These are phyloP conservation scores for Fusarium xyrophilum DNA, from an alignment of 2,329 filamentous ascomycete species.

Conservation along the genomic window DNA sequence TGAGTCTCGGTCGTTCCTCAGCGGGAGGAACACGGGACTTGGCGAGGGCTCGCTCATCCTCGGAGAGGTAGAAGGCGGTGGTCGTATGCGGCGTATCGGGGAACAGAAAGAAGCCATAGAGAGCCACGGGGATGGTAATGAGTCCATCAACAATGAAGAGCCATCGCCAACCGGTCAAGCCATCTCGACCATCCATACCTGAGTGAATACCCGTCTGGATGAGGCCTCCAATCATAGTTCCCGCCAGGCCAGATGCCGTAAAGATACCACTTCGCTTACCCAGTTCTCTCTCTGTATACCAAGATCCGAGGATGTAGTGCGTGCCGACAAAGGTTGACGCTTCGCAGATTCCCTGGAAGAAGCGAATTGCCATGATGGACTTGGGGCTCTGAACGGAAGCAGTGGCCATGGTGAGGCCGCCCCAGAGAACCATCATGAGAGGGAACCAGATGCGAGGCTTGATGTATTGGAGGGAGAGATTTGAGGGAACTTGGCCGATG, in stretches of 20 bases:
- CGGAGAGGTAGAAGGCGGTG: constrained; percentile 52
- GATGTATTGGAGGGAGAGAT: constrained; percentile 68
- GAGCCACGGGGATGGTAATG: constrained; percentile 48
- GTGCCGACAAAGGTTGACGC: constrained; percentile 51
- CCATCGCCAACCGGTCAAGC: constrained; percentile 71
- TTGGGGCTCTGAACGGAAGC: constrained; percentile 49
- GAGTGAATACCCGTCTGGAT: constrained; percentile 68
- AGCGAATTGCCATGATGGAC: constrained; percentile 50
- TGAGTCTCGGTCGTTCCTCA: constrained; percentile 54
- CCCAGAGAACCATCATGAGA: constrained; percentile 69
- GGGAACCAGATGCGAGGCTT: constrained; percentile 70
- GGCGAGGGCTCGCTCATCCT: constrained; percentile 55
- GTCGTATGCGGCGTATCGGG: constrained; percentile 56
- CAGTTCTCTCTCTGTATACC: constrained; percentile 67
- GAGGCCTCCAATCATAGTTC: constrained; percentile 60
- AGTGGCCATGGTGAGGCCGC: constrained; percentile 65
- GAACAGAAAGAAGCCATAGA: constrained; percentile 48
- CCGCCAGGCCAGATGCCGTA: constrained; percentile 64
- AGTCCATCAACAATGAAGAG: constrained; percentile 74
- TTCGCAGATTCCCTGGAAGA: constrained; percentile 50
- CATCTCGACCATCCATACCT: constrained; percentile 52
- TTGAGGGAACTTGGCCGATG: constrained; percentile 67
- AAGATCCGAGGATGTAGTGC: constrained; percentile 56
- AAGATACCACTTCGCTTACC: constrained; percentile 70
- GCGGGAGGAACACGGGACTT: constrained; percentile 50